These are phyloP conservation scores for Eucalyptus polyanthemos DNA, from an alignment of 345 rosid genomes.

Conservation along the genomic window DNA sequence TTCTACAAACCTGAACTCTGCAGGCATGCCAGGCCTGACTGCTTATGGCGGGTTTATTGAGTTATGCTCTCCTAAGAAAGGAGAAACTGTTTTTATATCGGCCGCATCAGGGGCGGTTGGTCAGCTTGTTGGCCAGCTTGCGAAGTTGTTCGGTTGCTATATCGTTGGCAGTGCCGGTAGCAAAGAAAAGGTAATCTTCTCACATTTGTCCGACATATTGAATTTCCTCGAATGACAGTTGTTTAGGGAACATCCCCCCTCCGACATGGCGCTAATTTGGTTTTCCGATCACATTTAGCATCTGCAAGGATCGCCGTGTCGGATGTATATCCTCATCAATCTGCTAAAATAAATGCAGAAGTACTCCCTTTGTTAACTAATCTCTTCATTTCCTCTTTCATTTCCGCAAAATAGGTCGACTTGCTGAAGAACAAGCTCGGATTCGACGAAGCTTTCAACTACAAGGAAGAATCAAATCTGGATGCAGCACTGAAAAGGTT, in stretches of 20 bases:
- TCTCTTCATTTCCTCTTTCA: background rate
- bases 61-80: background rate
- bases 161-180: background rate
- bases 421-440: background rate
- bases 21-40: background rate
- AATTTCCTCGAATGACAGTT: background rate
- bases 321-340: background rate
- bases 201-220: background rate
- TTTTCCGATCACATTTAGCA: background rate
- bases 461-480: background rate
- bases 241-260: background rate
- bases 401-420: background rate
- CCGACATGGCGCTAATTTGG: background rate
- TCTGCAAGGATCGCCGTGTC: background rate
- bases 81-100: background rate
- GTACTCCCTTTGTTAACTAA: background rate
- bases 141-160: background rate
- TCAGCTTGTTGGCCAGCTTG: background rate
- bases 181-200: background rate
- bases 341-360: background rate
- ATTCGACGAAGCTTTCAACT: background rate
- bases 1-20: background rate
- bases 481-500: background rate
- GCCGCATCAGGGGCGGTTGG: constrained; percentile 1
- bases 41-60: background rate